Evolutionary conservation across 2,329 filamentous ascomycete genomes (phyloP), one percentile per base, ranked within the genome.

Genomic region (Zymoseptoria tritici): DNA sequence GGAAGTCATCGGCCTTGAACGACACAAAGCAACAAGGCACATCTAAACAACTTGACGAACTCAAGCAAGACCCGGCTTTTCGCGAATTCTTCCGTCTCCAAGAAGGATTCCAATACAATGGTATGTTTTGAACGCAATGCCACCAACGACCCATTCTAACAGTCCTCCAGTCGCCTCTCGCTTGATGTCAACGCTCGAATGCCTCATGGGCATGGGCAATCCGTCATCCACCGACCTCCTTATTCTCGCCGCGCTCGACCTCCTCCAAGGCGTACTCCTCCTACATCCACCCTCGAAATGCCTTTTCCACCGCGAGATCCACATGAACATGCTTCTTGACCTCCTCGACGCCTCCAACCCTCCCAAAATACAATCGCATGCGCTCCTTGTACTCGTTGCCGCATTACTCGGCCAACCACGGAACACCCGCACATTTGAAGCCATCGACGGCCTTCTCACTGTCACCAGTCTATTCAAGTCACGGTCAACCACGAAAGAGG

Each of bases 41-140:
- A 49, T 62, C 76, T 56, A 91, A 90, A 76, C 80, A 81, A 13
- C 81, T 96, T 55, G 78, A 79, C 21, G 86, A 91, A 59, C 78
- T 97, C 63, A 82, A 84, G 55, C 84, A 87, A 64, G 94, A 97
- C 74, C 90, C 89, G 20, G 93, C 92, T 20, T 97, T 97, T 73
- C 82, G 90, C 66, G 91, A 97, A 75, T 97, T 97, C 79, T 97
- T 96, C 80, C 91, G 96, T 74, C 75, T 97, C 66, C 94, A 99
- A 75, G 92, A 97, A 72, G 90, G 92, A 2, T 99, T 99, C 72
- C 91, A 97, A 78, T 97, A 91, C 89, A 99, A 99, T 77, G 82
- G 84, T 86, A 73, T 61, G 77, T 49, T 4, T 52, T 52, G 24
- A 22, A n/a, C 16, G 36, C 6, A 16, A 16, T 46, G 36, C 36